Evolutionary conservation across 805 yeast genomes (phyloP).

Genomic region (Zygosaccharomyces gambellarensis): DNA sequence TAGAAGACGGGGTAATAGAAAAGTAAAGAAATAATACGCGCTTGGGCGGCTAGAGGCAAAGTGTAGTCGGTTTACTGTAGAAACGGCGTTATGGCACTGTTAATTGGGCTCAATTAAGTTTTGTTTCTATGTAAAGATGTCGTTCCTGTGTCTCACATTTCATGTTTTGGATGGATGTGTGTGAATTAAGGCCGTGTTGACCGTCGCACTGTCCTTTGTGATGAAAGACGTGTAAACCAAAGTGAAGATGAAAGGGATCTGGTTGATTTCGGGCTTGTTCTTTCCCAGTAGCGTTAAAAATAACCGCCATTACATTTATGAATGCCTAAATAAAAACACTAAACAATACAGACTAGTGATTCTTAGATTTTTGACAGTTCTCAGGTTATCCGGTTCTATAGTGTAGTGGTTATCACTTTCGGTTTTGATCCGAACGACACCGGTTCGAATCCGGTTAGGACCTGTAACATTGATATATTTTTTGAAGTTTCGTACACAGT

Average conservation of each 20-base stretch:
- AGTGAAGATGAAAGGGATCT: no score
- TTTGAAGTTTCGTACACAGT: background rate
- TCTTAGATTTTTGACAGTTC: background rate
- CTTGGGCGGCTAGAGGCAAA: background rate
- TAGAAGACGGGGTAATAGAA: conserved; percentile 1
- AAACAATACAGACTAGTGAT: background rate
- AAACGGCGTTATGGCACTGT: no score
- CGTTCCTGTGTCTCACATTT: no score
- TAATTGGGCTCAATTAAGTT: no score
- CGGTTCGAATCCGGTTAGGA: conserved; percentile 84
- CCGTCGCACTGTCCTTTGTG: no score
- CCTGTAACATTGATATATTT: conserved; percentile 27
- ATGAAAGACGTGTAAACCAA: no score
- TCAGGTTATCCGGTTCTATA: conserved; percentile 37
- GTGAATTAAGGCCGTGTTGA: no score
- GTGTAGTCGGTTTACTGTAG: background rate
- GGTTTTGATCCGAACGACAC: conserved; percentile 80
- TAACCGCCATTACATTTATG: no score
- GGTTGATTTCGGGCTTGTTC: no score
- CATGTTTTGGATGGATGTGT: no score
- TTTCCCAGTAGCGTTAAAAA: no score
- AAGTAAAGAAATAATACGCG: background rate
- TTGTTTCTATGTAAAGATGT: no score
- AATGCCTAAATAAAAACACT: background rate
- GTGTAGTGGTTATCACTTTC: conserved; percentile 79